Percentiles rank a stretch among this genome's conserved stretches.
Evolutionary conservation across 768 basidiomycete genomes (phyloP).

Genomic region (Boletus insuetus): DNA sequence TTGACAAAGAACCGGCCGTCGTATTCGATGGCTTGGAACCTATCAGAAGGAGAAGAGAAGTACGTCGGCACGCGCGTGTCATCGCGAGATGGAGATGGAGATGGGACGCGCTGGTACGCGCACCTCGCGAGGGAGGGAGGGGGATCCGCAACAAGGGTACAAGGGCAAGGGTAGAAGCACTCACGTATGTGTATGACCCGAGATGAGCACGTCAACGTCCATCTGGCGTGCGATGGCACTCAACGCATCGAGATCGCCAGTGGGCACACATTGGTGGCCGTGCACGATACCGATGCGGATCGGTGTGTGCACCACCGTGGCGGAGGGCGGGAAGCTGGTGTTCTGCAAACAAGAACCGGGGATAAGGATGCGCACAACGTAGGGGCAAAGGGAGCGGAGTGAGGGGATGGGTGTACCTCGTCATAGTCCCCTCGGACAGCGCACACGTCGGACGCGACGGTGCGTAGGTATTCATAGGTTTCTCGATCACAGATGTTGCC

Average conservation of each 20-base stretch:
- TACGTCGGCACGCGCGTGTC: not conserved
- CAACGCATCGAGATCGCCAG: constrained; percentile 89
- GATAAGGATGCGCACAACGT: not conserved
- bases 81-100: not conserved
- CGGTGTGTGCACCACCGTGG: constrained; percentile 77
- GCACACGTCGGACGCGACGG: constrained; percentile 90
- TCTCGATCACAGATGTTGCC: constrained; percentile 98
- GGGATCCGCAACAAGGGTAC: too few relatives aligned
- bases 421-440: constrained; percentile 95
- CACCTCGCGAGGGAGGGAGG: too few relatives aligned
- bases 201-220: constrained; percentile 95
- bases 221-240: constrained; percentile 87
- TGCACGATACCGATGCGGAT: constrained; percentile 92
- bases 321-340: constrained; percentile 73
- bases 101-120: not conserved
- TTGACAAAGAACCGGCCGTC: constrained; percentile 94
- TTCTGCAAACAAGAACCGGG: constrained; percentile 37
- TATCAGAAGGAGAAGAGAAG: constrained; percentile 25
- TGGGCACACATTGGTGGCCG: constrained; percentile 91
- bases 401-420: constrained; percentile 54
- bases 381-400: not conserved
- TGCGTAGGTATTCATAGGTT: constrained; percentile 93
- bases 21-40: constrained; percentile 92
- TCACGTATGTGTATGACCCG: constrained; percentile 92
- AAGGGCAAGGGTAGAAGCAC: constrained; percentile 24